Conservation (phyloP, 257 asterid genomes). For the Plantago major region DNA sequence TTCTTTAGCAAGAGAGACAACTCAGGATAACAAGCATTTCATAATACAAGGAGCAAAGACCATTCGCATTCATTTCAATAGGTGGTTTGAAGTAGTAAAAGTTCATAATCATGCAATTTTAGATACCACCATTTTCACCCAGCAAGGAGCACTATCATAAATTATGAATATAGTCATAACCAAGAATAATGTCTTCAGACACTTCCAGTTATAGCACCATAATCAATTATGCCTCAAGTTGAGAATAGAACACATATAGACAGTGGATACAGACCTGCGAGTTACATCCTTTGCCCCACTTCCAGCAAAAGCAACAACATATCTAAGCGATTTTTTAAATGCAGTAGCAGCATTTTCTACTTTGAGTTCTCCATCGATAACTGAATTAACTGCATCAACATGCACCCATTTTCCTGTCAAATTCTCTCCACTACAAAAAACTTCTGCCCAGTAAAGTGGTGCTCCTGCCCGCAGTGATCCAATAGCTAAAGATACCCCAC, state of each 20-base stretch:
- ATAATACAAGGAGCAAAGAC: not conserved
- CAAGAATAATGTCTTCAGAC: no score
- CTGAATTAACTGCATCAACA: constrained; percentile 75
- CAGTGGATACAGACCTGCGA: constrained; percentile 66
- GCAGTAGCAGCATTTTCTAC: constrained; percentile 97
- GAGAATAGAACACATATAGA: constrained; percentile 12
- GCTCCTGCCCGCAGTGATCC: constrained; percentile 92
- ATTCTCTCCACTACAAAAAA: constrained; percentile 80
- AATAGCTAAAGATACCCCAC: constrained; percentile 75
- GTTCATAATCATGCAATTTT: not conserved
- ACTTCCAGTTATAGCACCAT: no score
- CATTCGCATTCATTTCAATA: not conserved
- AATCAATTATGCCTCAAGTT: not conserved
- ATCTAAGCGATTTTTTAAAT: constrained; percentile 77
- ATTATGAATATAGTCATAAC: no score
- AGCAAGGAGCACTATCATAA: not conserved
- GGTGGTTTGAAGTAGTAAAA: not conserved
- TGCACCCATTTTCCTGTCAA: constrained; percentile 96
- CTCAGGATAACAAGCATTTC: not conserved
- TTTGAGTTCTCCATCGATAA: constrained; percentile 75
- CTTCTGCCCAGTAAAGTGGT: constrained; percentile 96
- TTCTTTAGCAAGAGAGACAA: not conserved
- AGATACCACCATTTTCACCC: constrained; percentile 2
- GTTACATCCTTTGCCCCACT: constrained; percentile 97
- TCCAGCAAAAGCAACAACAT: constrained; percentile 95